Percentiles rank a stretch among this genome's conserved stretches.
phyloP scores from a whole-genome alignment of 306 rosid species.

The Geum urbanum region DNA sequence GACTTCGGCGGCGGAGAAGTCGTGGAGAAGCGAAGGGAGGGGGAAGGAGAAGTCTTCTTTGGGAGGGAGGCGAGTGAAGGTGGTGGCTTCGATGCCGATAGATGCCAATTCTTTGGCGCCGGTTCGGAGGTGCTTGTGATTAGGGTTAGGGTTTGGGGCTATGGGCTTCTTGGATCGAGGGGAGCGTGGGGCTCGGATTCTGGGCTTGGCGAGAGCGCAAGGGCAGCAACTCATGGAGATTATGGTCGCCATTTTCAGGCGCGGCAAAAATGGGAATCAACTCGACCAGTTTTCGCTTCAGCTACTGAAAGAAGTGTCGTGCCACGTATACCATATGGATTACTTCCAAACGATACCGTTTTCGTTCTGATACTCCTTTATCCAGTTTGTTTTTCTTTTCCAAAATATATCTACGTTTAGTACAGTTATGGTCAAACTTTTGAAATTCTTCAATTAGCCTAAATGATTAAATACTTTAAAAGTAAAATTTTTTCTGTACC shows the following conservation, averaged over 20 bases:
- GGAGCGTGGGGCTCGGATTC: conserved; percentile 36
- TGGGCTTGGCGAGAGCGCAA: conserved; percentile 47
- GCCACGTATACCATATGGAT: conserved; percentile 23
- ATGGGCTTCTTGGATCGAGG: conserved; percentile 28
- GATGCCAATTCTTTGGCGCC: conserved; percentile 33
- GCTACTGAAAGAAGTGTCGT: neutral
- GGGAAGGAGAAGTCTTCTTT: conserved; percentile 56
- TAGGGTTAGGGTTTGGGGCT: conserved; percentile 23
- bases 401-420: too few relatives aligned
- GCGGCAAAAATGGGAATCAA: conserved; percentile 11
- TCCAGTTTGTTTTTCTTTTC: too few relatives aligned
- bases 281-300: neutral
- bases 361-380: too few relatives aligned
- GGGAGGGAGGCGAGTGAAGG: conserved; percentile 81
- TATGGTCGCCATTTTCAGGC: conserved; percentile 47
- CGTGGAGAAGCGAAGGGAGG: neutral
- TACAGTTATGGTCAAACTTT: too few relatives aligned
- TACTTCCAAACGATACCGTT: neutral
- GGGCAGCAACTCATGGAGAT: conserved; percentile 44
- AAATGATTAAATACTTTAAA: too few relatives aligned
- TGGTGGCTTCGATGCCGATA: conserved; percentile 70
- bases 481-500: too few relatives aligned
- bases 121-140: conserved; percentile 17
- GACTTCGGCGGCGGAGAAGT: conserved; percentile 46
- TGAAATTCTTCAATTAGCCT: too few relatives aligned